Evolutionary conservation across 2,329 filamentous ascomycete species (phyloP), one percentile per base, ranked within the genome.

Genomic region (Cladobotryum protrusum): DNA sequence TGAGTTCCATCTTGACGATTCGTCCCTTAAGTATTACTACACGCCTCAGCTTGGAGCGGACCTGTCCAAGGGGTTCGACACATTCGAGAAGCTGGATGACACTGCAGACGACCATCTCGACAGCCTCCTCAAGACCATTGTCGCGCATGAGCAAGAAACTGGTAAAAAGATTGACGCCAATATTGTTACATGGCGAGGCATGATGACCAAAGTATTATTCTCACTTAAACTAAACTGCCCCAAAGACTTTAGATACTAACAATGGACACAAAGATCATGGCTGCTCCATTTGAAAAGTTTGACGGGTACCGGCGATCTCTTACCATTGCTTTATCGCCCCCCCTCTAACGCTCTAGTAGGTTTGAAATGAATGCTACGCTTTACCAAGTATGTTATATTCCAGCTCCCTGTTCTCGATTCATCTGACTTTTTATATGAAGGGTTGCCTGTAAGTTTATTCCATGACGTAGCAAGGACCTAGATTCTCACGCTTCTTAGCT

Each of bases 291-390:
- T 64, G 89, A 95, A 56, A 79, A 85, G 56, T 80, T 86, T 64
- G 88, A 92, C 63, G 87, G 86, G 82, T 89, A 72, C n/a, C n/a
- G n/a, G 15, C 19, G 13, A 36, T 13, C 3, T 7, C 15, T 39
- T 4, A 14, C 19, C 17, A 5, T 43, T 17, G 13, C 19, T 17
- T 29, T 12, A 46, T 45, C 15, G 29, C 20, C 20, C 33, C 12
- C 35, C 12, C 12, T 43, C 58, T 61, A 43, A 66, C 54, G 35
- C 13, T 3, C 11, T 24, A 43, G 53, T 61, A 90, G 87, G 45
- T 97, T 96, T 61, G 87, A 95, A 66, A 96, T 99, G 90, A 96
- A 96, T 65, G 92, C 89, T 44, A 96, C 92, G 2, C 75, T 84
- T 45, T 93, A 90, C 63, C 86, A 97, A 74, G 91, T 93, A 74